Conservation (phyloP, 2,329 filamentous ascomycete genomes). For the Juglanconis sp. region DNA sequence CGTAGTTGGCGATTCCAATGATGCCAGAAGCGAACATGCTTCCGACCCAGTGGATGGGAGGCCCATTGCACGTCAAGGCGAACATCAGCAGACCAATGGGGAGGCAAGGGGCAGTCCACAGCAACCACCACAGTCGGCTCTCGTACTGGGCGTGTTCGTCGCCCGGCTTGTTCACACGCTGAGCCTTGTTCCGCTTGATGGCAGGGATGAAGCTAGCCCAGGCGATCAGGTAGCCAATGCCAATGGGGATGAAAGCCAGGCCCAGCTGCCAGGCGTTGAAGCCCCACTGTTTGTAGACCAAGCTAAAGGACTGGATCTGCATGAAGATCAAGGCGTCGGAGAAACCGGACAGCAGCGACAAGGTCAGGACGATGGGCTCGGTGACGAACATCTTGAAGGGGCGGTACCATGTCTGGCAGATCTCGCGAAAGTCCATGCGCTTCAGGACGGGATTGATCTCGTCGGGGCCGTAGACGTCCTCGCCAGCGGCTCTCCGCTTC, state of each 20-base stretch:
- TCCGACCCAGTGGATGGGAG: slow-evolving; percentile 64
- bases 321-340: slow-evolving; percentile 75
- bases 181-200: slow-evolving; percentile 50
- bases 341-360: slow-evolving; percentile 71
- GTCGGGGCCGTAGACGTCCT: slow-evolving; percentile 68
- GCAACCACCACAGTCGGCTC: slow-evolving; percentile 61
- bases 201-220: slow-evolving; percentile 58
- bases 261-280: slow-evolving; percentile 57
- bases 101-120: slow-evolving; percentile 58
- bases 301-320: slow-evolving; percentile 67
- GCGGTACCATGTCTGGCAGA: slow-evolving; percentile 55
- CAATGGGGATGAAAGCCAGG: slow-evolving; percentile 62
- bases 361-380: slow-evolving; percentile 69
- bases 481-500: slow-evolving; percentile 61
- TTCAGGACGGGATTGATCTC: slow-evolving; percentile 62
- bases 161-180: slow-evolving; percentile 47
- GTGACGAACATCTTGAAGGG: slow-evolving; percentile 72
- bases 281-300: slow-evolving; percentile 66
- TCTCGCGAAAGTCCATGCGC: slow-evolving; percentile 56
- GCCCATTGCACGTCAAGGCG: slow-evolving; percentile 64
- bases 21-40: slow-evolving; percentile 62
- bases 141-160: slow-evolving; percentile 66
- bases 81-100: slow-evolving; percentile 69
- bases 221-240: slow-evolving; percentile 63
- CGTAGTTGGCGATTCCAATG: slow-evolving; percentile 66